Base-by-base conservation (phyloP, 192 early-diverging fungal genomes). In the Backusella sp. region DNA sequence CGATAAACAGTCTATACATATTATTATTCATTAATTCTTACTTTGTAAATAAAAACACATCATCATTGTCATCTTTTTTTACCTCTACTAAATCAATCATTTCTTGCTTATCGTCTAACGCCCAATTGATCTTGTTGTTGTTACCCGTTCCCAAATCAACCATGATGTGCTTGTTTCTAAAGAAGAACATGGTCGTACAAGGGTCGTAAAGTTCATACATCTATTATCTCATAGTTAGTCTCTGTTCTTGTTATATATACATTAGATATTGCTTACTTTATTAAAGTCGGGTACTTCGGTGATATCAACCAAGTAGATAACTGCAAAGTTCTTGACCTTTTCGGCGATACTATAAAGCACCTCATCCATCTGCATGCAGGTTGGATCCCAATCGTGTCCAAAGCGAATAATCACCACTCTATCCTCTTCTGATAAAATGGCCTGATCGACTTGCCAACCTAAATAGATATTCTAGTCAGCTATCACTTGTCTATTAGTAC, bases 171-270 rank as follows among this genome's bases (percentile, higher is more conserved):
- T 97, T 96, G 85, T 98, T 98, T 34, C 95, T 81, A 76, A 89
- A 94, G 76, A 96, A 98, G 85, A 99, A 97, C 98, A 99, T 99
- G 34, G 92, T 88, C 6, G 98, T 99, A 83, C 97, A 99, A 5
- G 93, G 94, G 78, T 99, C 98, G 84, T 98, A 99, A 39, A 98
- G 83, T 85, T 99, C 98, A 86, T 99, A 99, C 97, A 99, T 98
- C 79, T 94, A 88, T 74, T 84, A 90, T 75, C 84, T 44, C 23
- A 9, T 9, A 4, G 6, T 21, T 42, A 73, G 36, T 4, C 19
- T 65, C 15, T 66, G 34, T n/a, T 11, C 62, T 74, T 62, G 3
- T 1, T 59, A 5, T 9, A 23, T n/a, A 36, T 19, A 11, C n/a
- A 39, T 32, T 32, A 32, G 32, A 32, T 4, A 28, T 32, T 39